Conservation (phyloP, 805 yeast species). For the Ogataea wickerhamii region DNA sequence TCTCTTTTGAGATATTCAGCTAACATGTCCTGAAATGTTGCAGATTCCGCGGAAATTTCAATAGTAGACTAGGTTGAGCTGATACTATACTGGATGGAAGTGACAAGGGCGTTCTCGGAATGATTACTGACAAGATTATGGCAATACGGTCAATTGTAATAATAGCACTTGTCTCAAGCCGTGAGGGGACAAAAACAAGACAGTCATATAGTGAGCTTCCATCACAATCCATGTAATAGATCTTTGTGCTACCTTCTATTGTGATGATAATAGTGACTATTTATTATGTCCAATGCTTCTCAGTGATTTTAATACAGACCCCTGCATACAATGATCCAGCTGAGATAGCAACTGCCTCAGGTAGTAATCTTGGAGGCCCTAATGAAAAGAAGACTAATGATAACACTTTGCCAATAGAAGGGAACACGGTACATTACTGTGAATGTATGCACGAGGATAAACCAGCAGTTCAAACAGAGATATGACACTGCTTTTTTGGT, state of each 20-base stretch:
- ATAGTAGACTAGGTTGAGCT: constrained; percentile 53
- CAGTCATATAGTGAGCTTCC: constrained; percentile 37
- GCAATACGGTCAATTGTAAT: constrained; percentile 72
- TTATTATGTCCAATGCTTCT: no score
- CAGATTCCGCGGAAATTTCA: constrained; percentile 49
- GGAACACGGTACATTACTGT: constrained; percentile 69
- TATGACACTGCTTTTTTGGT: constrained; percentile 57
- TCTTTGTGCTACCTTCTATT: no score
- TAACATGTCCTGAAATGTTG: constrained; percentile 38
- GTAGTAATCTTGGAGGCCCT: no score
- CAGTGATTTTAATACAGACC: constrained; percentile 58
- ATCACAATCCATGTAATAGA: no score
- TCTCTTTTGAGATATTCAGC: constrained; percentile 10
- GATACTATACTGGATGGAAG: constrained; percentile 80
- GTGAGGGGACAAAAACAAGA: constrained; percentile 47
- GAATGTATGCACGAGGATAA: constrained; percentile 64
- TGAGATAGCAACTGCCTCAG: constrained; percentile 66
- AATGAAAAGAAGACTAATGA: no score
- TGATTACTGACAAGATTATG: constrained; percentile 71
- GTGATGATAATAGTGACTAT: no score
- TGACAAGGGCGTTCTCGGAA: constrained; percentile 75
- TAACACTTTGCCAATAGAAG: constrained; percentile 51
- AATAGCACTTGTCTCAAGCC: constrained; percentile 63
- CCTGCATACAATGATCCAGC: constrained; percentile 68
- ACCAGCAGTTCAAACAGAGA: constrained; percentile 66